Percentiles rank a stretch among this genome's conserved stretches.
phyloP scores from a whole-genome alignment of 2,329 filamentous ascomycete species.

The Calonectria leucothoes region DNA sequence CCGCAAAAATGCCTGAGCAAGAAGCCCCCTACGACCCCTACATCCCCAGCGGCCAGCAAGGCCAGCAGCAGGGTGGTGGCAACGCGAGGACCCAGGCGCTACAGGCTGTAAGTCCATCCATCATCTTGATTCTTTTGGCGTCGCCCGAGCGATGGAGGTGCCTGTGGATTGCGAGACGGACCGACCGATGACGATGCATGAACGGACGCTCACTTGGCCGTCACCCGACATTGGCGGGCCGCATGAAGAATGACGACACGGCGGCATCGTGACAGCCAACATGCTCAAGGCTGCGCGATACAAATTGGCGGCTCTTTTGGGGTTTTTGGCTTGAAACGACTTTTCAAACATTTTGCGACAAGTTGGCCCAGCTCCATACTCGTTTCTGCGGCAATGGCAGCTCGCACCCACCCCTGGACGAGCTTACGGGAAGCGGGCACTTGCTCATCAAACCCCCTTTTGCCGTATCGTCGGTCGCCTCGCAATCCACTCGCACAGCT shows the following conservation, averaged over 20 bases:
- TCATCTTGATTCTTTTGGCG: constrained; percentile 23
- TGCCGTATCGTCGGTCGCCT: neutral
- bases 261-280: neutral
- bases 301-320: neutral
- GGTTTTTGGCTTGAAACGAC: neutral
- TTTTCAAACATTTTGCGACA: constrained; percentile 2
- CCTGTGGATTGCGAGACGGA: constrained; percentile 30
- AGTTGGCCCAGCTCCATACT: neutral
- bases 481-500: constrained; percentile 7
- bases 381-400: neutral
- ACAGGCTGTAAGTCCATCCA: constrained; percentile 78
- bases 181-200: constrained; percentile 20
- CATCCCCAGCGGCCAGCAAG: constrained; percentile 77
- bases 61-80: constrained; percentile 55
- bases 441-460: neutral
- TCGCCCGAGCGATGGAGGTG: constrained; percentile 28
- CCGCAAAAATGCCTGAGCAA: constrained; percentile 62
- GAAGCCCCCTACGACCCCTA: constrained; percentile 87
- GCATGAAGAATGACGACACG: constrained; percentile 8
- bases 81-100: constrained; percentile 72
- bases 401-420: neutral
- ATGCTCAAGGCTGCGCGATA: neutral
- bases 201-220: constrained; percentile 26
- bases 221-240: constrained; percentile 5
- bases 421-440: neutral